Conservation (phyloP, 2,329 filamentous ascomycete genomes). For the Alternaria sp. region DNA sequence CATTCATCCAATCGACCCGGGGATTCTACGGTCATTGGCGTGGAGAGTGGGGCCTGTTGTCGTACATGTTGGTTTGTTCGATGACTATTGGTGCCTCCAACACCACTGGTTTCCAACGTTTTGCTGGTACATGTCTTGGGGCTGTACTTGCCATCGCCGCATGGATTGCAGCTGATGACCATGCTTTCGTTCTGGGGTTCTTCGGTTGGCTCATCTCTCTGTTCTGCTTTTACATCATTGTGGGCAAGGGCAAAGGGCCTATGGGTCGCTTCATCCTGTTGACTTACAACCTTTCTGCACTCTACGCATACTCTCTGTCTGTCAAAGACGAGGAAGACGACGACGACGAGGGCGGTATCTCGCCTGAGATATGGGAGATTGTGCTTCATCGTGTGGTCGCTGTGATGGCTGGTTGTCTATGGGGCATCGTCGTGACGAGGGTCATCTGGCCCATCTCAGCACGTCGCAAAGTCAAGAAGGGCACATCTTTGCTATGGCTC, state of each 20-base stretch:
- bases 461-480: slow-evolving; percentile 85
- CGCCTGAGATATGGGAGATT: slow-evolving; percentile 88
- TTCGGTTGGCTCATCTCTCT: slow-evolving; percentile 83
- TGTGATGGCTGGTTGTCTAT: slow-evolving; percentile 85
- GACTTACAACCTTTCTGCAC: slow-evolving; percentile 92
- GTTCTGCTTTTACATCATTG: slow-evolving; percentile 88
- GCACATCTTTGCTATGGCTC: slow-evolving; percentile 88
- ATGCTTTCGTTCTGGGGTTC: slow-evolving; percentile 77
- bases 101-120: slow-evolving; percentile 86
- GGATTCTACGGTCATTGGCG: slow-evolving; percentile 87
- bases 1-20: slow-evolving; percentile 80
- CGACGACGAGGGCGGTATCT: slow-evolving; percentile 81
- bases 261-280: slow-evolving; percentile 93
- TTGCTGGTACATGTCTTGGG: slow-evolving; percentile 85
- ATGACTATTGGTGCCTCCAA: slow-evolving; percentile 98
- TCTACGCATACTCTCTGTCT: slow-evolving; percentile 92
- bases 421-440: slow-evolving; percentile 90
- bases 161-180: slow-evolving; percentile 80
- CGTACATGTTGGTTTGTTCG: slow-evolving; percentile 97
- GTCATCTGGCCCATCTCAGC: slow-evolving; percentile 95
- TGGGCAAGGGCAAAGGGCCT: slow-evolving; percentile 83
- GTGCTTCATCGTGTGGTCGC: slow-evolving; percentile 85
- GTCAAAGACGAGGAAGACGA: slow-evolving; percentile 81
- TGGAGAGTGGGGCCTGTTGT: slow-evolving; percentile 95
- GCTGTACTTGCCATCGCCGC: slow-evolving; percentile 76